Evolutionary conservation across 768 basidiomycete genomes (phyloP), one percentile per base, ranked within the genome.

Genomic region (Amyloporia xantha): DNA sequence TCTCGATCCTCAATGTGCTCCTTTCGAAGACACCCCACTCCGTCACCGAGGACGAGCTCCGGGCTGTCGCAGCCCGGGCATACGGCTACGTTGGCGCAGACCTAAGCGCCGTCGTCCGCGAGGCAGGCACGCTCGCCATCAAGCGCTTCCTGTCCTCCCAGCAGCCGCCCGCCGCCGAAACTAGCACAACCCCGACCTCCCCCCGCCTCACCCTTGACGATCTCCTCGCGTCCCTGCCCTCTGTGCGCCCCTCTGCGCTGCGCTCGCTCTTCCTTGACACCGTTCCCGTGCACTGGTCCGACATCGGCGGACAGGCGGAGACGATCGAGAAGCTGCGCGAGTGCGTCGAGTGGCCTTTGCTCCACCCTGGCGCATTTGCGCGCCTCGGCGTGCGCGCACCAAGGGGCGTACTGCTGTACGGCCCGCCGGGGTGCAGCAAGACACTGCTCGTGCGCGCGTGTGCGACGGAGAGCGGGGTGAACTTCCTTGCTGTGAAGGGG

Each of bases 71-170:
- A 0, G 74, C 78, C 10, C 79, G 79, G 26, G 92, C 93, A 10
- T 92, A 99, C 54, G 96, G 96, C 0, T 98, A 94, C 63, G 96
- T 99, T 40, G 96, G 95, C 5, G 96, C 96, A 4, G 96, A 99
- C 66, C 75, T 99, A 38, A 83, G 85, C 26, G 91, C 93, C 0
- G 82, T 97, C 47, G 81, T 97, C 20, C 86, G 95, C 26, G 90
- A 95, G 66, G 93, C 93, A 7, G 94, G 94, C 2, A 93, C 92
- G 2, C 66, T 81, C 19, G 88, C 93, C 2, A 95, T 99, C 63
- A 94, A 94, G 58, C 82, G 86, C 15, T 88, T 81, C 81, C 67
- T 86, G 23, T 68, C 70, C 25, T 47, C 59, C 6, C 24, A 61
- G 47, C 56, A 50, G 30, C 54, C 50, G 28, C 49, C 56, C 24